These are phyloP conservation scores for Hymenoscyphus salicellus DNA, from an alignment of 2,329 filamentous ascomycete genomes.

Conservation along the genomic window DNA sequence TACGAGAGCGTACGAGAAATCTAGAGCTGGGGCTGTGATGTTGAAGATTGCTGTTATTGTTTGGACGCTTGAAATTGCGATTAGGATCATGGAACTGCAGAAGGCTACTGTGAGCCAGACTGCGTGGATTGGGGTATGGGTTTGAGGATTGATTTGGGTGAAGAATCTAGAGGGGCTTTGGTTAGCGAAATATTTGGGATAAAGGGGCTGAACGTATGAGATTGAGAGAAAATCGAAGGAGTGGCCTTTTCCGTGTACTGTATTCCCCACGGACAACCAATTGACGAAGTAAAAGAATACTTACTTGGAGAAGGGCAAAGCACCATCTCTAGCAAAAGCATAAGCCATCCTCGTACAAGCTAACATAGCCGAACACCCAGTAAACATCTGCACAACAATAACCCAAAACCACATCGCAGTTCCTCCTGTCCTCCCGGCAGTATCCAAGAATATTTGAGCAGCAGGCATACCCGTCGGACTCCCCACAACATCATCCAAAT, in stretches of 20 bases:
- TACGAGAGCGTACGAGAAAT: constrained; percentile 56
- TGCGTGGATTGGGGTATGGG: constrained; percentile 58
- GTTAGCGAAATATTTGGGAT: neutral
- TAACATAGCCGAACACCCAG: constrained; percentile 61
- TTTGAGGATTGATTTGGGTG: constrained; percentile 50
- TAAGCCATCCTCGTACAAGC: constrained; percentile 62
- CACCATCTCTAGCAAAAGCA: constrained; percentile 58
- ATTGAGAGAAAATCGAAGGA: neutral
- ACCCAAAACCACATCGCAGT: constrained; percentile 60
- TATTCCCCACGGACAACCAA: neutral
- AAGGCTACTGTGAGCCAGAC: constrained; percentile 63
- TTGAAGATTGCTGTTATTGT: constrained; percentile 53
- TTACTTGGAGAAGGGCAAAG: constrained; percentile 57
- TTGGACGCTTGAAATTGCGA: constrained; percentile 48
- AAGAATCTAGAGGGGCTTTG: constrained; percentile 42
- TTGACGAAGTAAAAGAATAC: constrained; percentile 13
- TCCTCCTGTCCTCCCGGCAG: constrained; percentile 54
- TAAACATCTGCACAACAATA: constrained; percentile 63
- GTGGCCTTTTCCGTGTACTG: too few species aligned
- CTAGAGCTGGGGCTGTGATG: constrained; percentile 51
- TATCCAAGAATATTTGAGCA: constrained; percentile 59
- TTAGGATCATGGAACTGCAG: constrained; percentile 50
- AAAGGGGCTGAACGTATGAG: constrained; percentile 1
- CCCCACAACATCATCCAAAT: constrained; percentile 53
- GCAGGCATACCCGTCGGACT: constrained; percentile 60